Conservation (phyloP, 352 stramenopile genomes). For the Pythium guiyangense region DNA sequence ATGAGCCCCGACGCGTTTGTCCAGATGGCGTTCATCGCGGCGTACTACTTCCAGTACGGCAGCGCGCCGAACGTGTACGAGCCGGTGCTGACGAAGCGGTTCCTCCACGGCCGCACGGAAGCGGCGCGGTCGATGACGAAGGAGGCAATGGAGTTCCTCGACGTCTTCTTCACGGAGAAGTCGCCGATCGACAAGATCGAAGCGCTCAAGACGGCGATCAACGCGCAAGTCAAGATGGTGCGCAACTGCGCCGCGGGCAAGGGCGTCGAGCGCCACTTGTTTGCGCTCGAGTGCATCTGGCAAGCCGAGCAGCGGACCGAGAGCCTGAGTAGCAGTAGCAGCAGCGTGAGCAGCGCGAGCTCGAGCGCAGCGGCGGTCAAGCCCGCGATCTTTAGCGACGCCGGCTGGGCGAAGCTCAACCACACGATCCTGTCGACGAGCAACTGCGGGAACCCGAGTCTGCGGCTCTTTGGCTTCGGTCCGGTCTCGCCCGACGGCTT, state of each 20-base stretch:
- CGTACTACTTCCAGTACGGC: constrained; percentile 94
- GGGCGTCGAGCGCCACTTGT: no score
- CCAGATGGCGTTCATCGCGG: constrained; percentile 93
- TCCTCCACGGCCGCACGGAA: constrained; percentile 94
- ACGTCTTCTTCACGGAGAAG: constrained; percentile 82
- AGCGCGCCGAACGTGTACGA: constrained; percentile 90
- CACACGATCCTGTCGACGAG: constrained; percentile 94
- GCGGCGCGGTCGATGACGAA: constrained; percentile 91
- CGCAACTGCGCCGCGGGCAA: constrained; percentile 84
- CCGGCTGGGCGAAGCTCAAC: constrained; percentile 89
- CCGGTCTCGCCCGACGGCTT: constrained; percentile 93
- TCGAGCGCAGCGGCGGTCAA: no score
- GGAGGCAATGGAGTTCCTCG: constrained; percentile 85
- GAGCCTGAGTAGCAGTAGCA: no score
- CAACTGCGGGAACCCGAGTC: constrained; percentile 95
- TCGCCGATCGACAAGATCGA: constrained; percentile 88
- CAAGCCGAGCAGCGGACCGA: no score
- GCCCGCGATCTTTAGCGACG: no score
- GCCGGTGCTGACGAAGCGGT: constrained; percentile 94
- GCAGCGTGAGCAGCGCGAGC: no score
- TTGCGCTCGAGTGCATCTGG: no score
- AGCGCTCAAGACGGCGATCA: constrained; percentile 81
- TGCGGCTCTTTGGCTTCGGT: constrained; percentile 93
- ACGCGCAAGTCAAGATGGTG: constrained; percentile 86
- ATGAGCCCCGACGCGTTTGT: no score